Evolutionary conservation across 768 basidiomycete genomes (phyloP), one percentile per base, ranked within the genome.

Genomic region (Tricholoma bakamatsutake): DNA sequence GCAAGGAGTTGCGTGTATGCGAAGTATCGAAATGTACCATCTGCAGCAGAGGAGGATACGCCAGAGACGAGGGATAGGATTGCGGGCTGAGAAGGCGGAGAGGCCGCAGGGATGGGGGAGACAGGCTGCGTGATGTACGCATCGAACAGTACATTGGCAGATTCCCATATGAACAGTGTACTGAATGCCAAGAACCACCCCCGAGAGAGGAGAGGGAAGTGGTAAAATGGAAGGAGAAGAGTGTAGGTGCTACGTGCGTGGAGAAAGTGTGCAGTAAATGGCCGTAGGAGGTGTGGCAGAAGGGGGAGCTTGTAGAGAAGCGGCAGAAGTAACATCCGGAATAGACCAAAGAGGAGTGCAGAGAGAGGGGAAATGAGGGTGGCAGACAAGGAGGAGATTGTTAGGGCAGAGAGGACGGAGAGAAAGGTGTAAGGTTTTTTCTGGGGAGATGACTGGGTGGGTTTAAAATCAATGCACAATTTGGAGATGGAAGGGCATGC

Each of bases 41-140:
- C 78, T 31, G 28, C 46, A 9, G 42, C 10, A 4, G 68, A 58
- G 15, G 84, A 85, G 1, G 82, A 77, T 42, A 82, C 72, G 9
- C 88, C 90, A 4, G 87, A 84, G 9, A 89, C 71, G 5, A 89
- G 70, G 4, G 78, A 81, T 3, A 78, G 83, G 77, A 50, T 88
- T 81, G 1, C 79, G 65, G 1, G 82, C 75, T 7, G 68, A 57
- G 10, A 48, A 31, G 30, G 46, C 8, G 46, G 46, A 30, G 46
- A 47, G 28, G 46, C 31, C 9, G 28, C 11, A 67, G 61, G 0
- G 79, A 73, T 0, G 84, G 73, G 2, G 28, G 46, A 31, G 30
- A 48, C 10, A n/a, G 46, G 46, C 73, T 85, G 80, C 1, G 82
- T 72, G 50, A 85, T 73, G 35, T 77, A 77, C 8, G 72, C 67